Percentiles rank a stretch among this genome's conserved stretches.
These are phyloP conservation scores for Sporothrix sp. DNA, from an alignment of 2,329 filamentous ascomycete genomes.

Conservation along the genomic window DNA sequence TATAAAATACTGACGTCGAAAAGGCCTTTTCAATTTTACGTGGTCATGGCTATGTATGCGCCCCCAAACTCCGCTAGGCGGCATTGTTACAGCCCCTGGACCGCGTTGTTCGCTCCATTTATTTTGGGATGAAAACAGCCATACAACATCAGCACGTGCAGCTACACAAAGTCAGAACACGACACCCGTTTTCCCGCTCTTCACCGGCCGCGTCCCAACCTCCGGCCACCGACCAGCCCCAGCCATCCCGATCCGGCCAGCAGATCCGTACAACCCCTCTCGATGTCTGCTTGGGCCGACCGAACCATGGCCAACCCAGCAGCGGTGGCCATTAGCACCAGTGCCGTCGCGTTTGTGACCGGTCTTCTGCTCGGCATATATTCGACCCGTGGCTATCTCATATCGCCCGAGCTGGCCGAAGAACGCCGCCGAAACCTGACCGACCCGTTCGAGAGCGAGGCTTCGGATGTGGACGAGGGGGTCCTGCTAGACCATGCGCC, in stretches of 20 bases:
- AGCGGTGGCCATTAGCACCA: slow-evolving; percentile 57
- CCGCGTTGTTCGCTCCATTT: no score
- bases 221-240: neutral
- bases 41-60: no score
- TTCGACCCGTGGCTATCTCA: slow-evolving; percentile 49
- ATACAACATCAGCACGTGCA: no score
- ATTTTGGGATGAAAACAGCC: no score
- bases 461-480: slow-evolving; percentile 57
- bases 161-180: neutral
- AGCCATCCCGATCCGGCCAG: no score
- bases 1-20: no score
- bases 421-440: slow-evolving; percentile 46
- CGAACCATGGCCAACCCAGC: slow-evolving; percentile 10
- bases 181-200: neutral
- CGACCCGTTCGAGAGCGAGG: slow-evolving; percentile 58
- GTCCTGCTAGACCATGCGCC: slow-evolving; percentile 54
- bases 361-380: slow-evolving; percentile 80
- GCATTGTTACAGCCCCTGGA: no score
- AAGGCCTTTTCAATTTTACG: no score
- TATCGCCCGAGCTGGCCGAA: slow-evolving; percentile 45
- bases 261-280: neutral
- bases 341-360: slow-evolving; percentile 60
- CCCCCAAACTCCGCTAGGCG: no score
- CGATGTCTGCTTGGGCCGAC: slow-evolving; percentile 7
- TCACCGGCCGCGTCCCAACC: neutral